phyloP scores from a whole-genome alignment of 495 filamentous ascomycete genomes.

The Friedmanniomyces endolithicus region DNA sequence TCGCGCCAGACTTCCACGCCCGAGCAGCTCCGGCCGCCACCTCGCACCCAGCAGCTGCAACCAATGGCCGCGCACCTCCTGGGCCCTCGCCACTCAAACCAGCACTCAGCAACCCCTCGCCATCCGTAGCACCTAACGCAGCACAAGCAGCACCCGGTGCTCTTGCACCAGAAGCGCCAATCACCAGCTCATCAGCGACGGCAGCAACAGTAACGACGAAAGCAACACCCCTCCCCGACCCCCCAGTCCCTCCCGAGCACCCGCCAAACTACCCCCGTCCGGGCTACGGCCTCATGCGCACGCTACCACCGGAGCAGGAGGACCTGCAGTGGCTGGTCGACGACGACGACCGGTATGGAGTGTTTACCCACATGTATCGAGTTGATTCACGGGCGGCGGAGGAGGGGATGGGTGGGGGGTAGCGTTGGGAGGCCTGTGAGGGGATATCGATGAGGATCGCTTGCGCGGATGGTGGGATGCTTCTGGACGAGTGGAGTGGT shows the following conservation, averaged over 20 bases:
- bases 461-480: too few species aligned
- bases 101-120: neutral
- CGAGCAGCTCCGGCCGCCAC: conserved; percentile 1
- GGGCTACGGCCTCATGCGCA: conserved; percentile 29
- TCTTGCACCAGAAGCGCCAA: neutral
- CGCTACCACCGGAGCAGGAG: conserved; percentile 28
- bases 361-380: conserved; percentile 29
- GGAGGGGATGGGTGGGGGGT: neutral
- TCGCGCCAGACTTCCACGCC: conserved; percentile 27
- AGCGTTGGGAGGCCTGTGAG: neutral
- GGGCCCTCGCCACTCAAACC: neutral
- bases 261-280: conserved; percentile 29
- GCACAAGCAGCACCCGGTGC: neutral
- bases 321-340: conserved; percentile 32
- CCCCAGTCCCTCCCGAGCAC: conserved; percentile 25
- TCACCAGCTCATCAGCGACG: neutral
- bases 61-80: conserved; percentile 11
- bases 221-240: conserved; percentile 7
- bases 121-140: neutral
- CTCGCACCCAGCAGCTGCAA: neutral
- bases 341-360: conserved; percentile 27
- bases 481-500: neutral
- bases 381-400: conserved; percentile 12
- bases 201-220: too few species aligned
- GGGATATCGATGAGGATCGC: neutral